Evolutionary conservation across 371 early-diverging fungal species (phyloP).

Genomic region (Synchytrium microbalum): DNA sequence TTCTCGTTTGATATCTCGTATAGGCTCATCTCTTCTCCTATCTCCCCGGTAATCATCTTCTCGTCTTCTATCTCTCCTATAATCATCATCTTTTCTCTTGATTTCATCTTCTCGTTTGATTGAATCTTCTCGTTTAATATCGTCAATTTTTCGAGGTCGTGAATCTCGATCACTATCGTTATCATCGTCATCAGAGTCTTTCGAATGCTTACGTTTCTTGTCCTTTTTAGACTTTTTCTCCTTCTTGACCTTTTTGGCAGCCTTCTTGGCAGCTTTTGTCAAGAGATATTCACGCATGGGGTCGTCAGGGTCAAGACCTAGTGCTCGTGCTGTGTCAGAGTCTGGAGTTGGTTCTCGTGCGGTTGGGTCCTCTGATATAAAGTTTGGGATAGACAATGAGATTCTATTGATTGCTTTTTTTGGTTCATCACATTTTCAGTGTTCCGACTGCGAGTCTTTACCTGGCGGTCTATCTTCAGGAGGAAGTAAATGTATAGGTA

Average conservation of each 20-base stretch:
- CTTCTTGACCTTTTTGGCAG: slow-evolving; percentile 9
- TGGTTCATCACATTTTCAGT: neutral
- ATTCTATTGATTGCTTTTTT: no score
- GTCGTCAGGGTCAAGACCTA: slow-evolving; percentile 14
- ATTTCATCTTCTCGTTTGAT: neutral
- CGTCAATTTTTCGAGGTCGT: neutral
- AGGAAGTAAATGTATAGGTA: neutral
- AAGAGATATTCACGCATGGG: slow-evolving; percentile 17
- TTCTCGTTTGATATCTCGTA: neutral
- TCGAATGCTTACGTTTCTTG: neutral
- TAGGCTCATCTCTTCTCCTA: neutral
- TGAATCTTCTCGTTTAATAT: neutral
- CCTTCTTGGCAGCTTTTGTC: slow-evolving; percentile 12
- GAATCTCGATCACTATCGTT: neutral
- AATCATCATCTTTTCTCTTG: neutral
- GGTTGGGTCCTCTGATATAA: slow-evolving; percentile 1
- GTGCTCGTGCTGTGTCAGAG: neutral
- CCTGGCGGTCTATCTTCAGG: neutral
- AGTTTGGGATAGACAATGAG: no score
- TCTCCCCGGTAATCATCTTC: neutral
- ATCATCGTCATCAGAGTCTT: neutral
- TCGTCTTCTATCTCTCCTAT: neutral
- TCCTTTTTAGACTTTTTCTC: no score
- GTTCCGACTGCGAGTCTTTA: slow-evolving; percentile 5
- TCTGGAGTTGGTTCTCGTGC: neutral